Base-by-base conservation (phyloP, 441 rosid species). In the Mallotus japonicus region DNA sequence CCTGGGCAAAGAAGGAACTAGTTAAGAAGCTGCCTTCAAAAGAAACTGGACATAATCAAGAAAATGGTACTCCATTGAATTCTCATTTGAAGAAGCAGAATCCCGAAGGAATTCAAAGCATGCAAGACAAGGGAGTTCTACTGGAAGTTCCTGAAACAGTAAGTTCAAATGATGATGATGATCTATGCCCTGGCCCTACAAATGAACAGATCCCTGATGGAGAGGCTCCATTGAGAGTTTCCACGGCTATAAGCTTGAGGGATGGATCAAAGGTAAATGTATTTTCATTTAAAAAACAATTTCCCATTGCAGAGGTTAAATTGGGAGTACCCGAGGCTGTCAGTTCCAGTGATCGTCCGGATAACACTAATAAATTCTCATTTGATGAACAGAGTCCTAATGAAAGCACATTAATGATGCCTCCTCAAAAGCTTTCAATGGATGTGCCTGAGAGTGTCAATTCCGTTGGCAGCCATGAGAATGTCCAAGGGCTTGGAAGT, bases 1-100 rank as follows among this genome's bases (percentile, higher is more conserved):
- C 85, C 55, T 88, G 92, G 94, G 84, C 78, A 72, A 76, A 70
- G 65, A 80, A 40, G 20, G 87, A 79, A 77, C 70, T 84, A 44
- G 44, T 76, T 64, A 62, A 65, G 68, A 78, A 72, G 73, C 74
- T 66, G 50, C 70, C 58, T 64, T 63, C 62, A 15, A 73, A 66
- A 47, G 78, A 76, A 59, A 37, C 71, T 15, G 74, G 76, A 56
- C 67, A 71, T 72, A 66, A 40, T 75, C 74, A 58, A 68, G 82
- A 63, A 62, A 74, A 73, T 59, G 63, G 19, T 40, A 50, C 63
- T 70, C 47, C 75, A 46, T 12, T 65, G 66, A 71, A 58, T 77
- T 68, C 73, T 51, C 65, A 53, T 37, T 64, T 78, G 17, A 62
- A 4, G 71, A 80, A 81, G 71, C 81, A 70, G 75, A 78, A 58